These are phyloP conservation scores for Ascochyta rabiei DNA, from an alignment of 2,329 filamentous ascomycete genomes.

Conservation along the genomic window DNA sequence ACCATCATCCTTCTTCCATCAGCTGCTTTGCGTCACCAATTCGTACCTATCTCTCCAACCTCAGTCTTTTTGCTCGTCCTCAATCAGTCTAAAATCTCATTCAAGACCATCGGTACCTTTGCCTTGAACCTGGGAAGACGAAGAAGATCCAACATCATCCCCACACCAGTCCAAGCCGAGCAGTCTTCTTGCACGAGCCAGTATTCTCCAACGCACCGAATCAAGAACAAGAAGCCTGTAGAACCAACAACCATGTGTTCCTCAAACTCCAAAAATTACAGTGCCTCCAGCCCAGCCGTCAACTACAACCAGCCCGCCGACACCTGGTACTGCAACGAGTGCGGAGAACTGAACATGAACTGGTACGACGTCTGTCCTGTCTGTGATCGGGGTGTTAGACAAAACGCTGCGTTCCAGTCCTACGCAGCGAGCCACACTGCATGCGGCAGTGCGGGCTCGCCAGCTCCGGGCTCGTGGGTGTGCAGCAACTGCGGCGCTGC, in stretches of 20 bases:
- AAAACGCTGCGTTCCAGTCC: not conserved
- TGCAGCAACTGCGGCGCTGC: not conserved
- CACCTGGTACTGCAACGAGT: constrained; percentile 12
- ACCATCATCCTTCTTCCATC: not conserved
- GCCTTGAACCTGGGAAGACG: no score
- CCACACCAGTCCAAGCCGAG: not conserved
- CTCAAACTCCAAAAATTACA: not conserved
- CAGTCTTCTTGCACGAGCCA: not conserved
- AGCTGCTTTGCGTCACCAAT: not conserved
- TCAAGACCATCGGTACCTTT: not conserved
- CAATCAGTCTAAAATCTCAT: not conserved
- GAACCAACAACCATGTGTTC: not conserved
- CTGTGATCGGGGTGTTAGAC: not conserved
- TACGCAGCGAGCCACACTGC: not conserved
- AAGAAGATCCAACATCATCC: not conserved
- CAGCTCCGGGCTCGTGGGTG: not conserved
- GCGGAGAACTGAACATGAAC: not conserved
- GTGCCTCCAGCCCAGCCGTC: not conserved
- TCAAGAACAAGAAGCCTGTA: not conserved
- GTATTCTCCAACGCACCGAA: not conserved
- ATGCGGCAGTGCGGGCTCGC: not conserved
- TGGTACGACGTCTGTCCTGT: not conserved
- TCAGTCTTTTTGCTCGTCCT: not conserved
- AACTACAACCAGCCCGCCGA: not conserved
- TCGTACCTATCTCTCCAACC: not conserved